Evolutionary conservation across 2,329 filamentous ascomycete species (phyloP).

Genomic region (Microthyrium microscopicum): DNA sequence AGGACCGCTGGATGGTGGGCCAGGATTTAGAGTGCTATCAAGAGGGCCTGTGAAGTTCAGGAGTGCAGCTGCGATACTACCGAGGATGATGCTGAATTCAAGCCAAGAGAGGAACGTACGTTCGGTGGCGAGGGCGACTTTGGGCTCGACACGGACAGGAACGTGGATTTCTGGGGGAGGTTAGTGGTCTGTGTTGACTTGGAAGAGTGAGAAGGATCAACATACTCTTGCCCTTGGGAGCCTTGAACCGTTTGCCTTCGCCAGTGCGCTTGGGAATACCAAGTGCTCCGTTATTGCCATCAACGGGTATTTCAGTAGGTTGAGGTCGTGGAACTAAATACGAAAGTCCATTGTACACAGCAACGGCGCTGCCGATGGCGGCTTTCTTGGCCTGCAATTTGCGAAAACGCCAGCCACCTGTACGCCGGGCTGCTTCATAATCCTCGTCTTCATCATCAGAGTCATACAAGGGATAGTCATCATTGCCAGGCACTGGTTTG

Average conservation of each 20-base stretch:
- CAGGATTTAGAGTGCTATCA: no score
- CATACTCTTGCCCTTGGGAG: constrained; percentile 54
- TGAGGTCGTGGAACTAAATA: constrained; percentile 20
- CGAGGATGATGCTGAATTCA: constrained; percentile 90
- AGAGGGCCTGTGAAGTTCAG: constrained; percentile 20
- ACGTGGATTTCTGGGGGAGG: constrained; percentile 60
- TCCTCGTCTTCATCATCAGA: constrained; percentile 68
- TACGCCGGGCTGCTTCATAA: constrained; percentile 58
- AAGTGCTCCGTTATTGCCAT: constrained; percentile 19
- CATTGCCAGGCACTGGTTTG: constrained; percentile 34
- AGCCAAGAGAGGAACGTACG: constrained; percentile 94
- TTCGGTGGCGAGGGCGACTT: constrained; percentile 94
- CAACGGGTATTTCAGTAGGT: constrained; percentile 25
- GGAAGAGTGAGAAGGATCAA: constrained; percentile 3
- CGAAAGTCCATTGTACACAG: constrained; percentile 18
- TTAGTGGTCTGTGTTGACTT: not conserved
- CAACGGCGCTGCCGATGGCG: constrained; percentile 27
- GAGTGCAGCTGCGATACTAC: constrained; percentile 28
- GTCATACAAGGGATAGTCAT: constrained; percentile 79
- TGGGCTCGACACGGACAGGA: constrained; percentile 86
- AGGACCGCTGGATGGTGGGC: no score
- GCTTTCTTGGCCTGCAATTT: constrained; percentile 35
- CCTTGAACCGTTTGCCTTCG: constrained; percentile 40
- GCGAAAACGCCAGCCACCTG: constrained; percentile 64
- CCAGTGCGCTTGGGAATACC: constrained; percentile 26